A percentile compares a stretch with the other conserved stretches of the same genome.
These are phyloP conservation scores for Cenchrus americanus DNA, from an alignment of 176 grass and related monocot genomes.

Conservation along the genomic window DNA sequence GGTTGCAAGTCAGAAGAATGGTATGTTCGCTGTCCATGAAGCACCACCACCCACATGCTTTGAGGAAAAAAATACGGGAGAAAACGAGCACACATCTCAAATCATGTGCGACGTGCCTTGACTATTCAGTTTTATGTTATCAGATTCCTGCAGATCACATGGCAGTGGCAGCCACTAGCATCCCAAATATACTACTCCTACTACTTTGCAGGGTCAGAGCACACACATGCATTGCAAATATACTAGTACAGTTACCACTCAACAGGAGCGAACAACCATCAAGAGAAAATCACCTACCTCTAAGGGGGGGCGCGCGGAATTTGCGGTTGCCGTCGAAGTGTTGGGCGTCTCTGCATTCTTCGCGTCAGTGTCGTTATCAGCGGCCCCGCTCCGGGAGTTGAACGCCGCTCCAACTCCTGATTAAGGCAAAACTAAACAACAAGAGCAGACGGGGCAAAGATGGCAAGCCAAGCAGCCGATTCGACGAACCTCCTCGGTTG, in stretches of 20 bases:
- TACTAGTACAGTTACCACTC: too few species aligned
- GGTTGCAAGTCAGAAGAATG: background rate
- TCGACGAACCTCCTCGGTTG: conserved; percentile 48
- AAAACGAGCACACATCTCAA: conserved; percentile 4
- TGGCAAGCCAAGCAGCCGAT: conserved; percentile 1
- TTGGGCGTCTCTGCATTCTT: background rate
- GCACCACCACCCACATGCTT: background rate
- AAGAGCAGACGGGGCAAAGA: background rate
- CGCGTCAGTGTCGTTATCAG: background rate
- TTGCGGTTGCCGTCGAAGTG: background rate
- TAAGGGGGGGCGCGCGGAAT: background rate
- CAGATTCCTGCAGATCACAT: conserved; percentile 5
- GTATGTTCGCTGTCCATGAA: background rate
- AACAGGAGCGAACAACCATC: background rate
- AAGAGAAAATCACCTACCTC: conserved; percentile 48
- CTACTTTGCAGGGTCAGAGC: background rate
- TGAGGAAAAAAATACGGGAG: background rate
- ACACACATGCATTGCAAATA: background rate
- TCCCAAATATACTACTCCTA: background rate
- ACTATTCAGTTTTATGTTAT: background rate
- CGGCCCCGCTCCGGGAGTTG: conserved; percentile 10
- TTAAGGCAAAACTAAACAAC: conserved; percentile 24
- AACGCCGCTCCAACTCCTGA: conserved; percentile 40
- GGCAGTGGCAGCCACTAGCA: background rate
- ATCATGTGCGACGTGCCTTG: background rate